Conservation (phyloP, 2,329 filamentous ascomycete genomes). For the Myriosclerotinia scirpicola region DNA sequence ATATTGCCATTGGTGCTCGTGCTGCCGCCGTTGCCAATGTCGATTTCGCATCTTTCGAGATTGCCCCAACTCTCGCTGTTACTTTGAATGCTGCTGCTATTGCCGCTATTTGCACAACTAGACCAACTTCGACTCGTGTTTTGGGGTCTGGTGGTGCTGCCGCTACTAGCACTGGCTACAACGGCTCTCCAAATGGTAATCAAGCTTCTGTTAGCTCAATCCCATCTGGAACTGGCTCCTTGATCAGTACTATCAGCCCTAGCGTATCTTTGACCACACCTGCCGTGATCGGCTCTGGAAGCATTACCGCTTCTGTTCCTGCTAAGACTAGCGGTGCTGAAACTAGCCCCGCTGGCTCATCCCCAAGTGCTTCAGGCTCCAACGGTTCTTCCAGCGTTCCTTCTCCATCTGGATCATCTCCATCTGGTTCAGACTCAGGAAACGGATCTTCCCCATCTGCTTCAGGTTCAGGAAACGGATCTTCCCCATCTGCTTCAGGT, state of each 20-base stretch:
- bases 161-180: neutral
- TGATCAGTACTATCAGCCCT: slow-evolving; percentile 24
- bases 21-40: slow-evolving; percentile 30
- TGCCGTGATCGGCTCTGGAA: slow-evolving; percentile 15
- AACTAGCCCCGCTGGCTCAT: neutral
- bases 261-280: slow-evolving; percentile 27
- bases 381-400: neutral
- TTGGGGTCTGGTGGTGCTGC: neutral
- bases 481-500: neutral
- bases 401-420: neutral
- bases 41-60: slow-evolving; percentile 29
- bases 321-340: neutral
- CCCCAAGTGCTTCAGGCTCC: neutral
- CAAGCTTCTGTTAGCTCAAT: neutral
- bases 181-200: too few relatives aligned
- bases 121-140: neutral
- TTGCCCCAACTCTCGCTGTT: slow-evolving; percentile 26
- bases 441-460: neutral
- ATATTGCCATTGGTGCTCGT: slow-evolving; percentile 32
- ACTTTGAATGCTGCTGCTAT: slow-evolving; percentile 26
- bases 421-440: neutral
- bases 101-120: neutral
- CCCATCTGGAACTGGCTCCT: neutral
- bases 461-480: neutral
- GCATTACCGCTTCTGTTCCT: neutral